Base-by-base conservation (phyloP, 495 filamentous ascomycete genomes). In the Usnea hakonensis region DNA sequence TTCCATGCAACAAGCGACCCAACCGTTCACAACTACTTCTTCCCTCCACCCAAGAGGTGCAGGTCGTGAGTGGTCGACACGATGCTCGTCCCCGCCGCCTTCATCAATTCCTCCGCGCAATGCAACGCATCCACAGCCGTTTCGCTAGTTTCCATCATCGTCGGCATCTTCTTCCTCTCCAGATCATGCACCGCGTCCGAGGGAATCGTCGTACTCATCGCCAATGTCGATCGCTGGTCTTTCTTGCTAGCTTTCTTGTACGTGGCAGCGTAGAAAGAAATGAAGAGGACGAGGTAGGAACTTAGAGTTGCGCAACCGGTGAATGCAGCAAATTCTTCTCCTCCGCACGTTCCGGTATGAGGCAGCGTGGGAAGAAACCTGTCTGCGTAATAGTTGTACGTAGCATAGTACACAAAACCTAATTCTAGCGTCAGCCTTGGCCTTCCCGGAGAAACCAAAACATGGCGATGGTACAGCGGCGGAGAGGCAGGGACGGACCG, bases 401-500 rank as follows among this genome's bases (percentile, higher is more conserved):
- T 72, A 35, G 67, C 66, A 32, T 72, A 71, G 40, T 71, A 71
- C 8, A 71, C 69, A 48, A 71, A 71, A 10, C 66, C 68, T 70
- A 13, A 0, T 14, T 16, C n/a, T 37, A 37, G 36, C 38, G 33
- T 68, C 23, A 69, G 54, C n/a, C 7, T 26, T n/a, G 5, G n/a
- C 30, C 3, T 54, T n/a, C 36, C 16, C 57, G 19, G 30, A 23
- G 38, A 11, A 53, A 19, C 38, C 3, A 46, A 21, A 26, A 21
- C 14, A 26, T 19, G 32, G 21, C 23, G 4, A 48, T 9, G 16
- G 23, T 55, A 30, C 32, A 10, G 36, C 2, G 26, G 8, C 11
- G 14, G 33, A 40, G 36, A 5, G 14, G 21, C 3, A 4, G 0
- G 26, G 5, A 0, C 55, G 37, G 41, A 64, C 62, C 65, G 2